Base-by-base conservation (phyloP, 306 rosid species). In the Herpetospermum pedunculosum region DNA sequence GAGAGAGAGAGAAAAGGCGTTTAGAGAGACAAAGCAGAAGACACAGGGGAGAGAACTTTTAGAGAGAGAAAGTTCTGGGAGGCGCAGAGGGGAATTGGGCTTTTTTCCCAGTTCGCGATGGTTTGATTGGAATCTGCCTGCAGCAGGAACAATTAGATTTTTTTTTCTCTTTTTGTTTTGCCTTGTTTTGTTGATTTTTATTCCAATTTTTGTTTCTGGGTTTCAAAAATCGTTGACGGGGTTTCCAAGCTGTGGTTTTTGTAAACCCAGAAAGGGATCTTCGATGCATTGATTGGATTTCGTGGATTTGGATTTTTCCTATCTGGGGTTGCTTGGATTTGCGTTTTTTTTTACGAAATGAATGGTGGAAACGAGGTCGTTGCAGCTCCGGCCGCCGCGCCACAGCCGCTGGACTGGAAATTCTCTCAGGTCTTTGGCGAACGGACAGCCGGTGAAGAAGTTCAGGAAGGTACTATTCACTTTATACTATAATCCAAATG, bases 381-480 rank as follows among this genome's bases (percentile, higher is more conserved):
- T 73, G 88, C 84, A 84, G 97, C 96, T 89, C 84, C 96, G 84
- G 96, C 77, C 80, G 97, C 83, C 68, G 92, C 90, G 46, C 84
- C 89, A 44, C 87, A 80, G 83, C 87, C 92, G 76, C 83, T 95
- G 87, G 99, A 95, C 70, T 95, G 99, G 99, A 95, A 91, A 87
- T 95, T 95, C 85, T 91, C 99, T 29, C 99, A 95, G 92, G 99
- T 95, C n/a, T 95, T 95, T 63, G 99, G 99, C 18, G 99, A 95
- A 81, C 96, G 99, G 26, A 76, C 97, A 54, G 99, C 92, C 67
- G 99, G 99, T 21, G 99, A 95, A 75, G 99, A 95, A 82, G 99
- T 95, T 77, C 99, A 95, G 83, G 99, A 95, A 95, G 99, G 99
- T 95, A 81, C 60, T 64, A 63, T 64, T 25, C 35, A 13, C 4